Percentiles rank a stretch among this genome's conserved stretches.
These are phyloP conservation scores for Rhytidiadelphus loreus DNA, from an alignment of 225 moss, liverwort and hornwort species.

Conservation along the genomic window DNA sequence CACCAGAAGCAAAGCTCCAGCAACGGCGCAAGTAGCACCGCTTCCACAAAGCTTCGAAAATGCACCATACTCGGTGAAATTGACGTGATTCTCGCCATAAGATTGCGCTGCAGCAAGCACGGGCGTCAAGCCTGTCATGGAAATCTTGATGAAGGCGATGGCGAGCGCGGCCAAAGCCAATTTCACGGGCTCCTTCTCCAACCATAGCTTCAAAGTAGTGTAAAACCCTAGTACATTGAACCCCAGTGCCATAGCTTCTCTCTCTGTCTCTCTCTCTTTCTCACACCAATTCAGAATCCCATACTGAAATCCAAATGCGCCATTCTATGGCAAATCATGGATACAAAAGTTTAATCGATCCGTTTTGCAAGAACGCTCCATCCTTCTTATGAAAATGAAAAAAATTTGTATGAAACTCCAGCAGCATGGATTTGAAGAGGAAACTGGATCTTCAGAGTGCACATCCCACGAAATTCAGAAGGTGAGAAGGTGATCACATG, in stretches of 20 bases:
- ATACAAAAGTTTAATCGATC: neutral
- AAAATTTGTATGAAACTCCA: too few relatives aligned
- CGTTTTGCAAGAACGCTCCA: neutral
- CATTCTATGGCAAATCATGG: neutral
- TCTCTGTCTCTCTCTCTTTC: neutral
- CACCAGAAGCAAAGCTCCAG: conserved; percentile 26
- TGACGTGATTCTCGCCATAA: conserved; percentile 18
- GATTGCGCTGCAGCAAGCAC: conserved; percentile 31
- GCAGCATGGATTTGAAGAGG: neutral
- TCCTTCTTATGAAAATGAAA: neutral
- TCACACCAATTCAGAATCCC: neutral
- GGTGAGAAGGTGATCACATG: neutral
- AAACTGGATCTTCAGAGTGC: neutral
- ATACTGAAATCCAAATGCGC: neutral
- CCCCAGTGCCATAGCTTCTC: neutral
- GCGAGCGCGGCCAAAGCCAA: conserved; percentile 21
- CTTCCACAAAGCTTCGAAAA: conserved; percentile 35
- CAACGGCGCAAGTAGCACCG: conserved; percentile 3
- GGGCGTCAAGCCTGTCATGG: conserved; percentile 17
- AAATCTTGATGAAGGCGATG: conserved; percentile 21
- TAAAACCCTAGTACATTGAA: neutral
- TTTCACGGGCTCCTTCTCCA: conserved; percentile 26
- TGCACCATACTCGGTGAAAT: conserved; percentile 13
- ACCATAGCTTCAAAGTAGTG: neutral
- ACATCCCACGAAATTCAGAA: neutral